These are phyloP conservation scores for Stygiomarasmius scandens DNA, from an alignment of 1,284 basidiomycete genomes.

Conservation along the genomic window DNA sequence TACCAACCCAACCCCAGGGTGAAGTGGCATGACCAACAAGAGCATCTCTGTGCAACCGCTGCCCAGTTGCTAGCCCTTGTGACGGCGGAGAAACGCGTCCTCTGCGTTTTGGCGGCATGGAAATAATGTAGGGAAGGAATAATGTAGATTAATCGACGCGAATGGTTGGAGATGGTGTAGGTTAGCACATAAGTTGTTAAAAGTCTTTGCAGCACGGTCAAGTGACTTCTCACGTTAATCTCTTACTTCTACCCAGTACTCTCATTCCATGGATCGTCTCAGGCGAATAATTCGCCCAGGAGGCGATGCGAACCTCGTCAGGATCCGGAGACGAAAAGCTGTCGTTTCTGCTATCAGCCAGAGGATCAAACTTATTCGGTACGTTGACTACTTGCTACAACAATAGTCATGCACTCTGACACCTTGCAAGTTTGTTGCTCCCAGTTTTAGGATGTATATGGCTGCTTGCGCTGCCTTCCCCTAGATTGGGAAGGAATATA, in stretches of 20 bases:
- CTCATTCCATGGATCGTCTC: constrained; percentile 6
- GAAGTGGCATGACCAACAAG: constrained; percentile 48
- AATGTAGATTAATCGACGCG: constrained; percentile 9
- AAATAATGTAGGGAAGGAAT: constrained; percentile 12
- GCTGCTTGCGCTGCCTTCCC: constrained; percentile 72
- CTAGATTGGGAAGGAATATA: constrained; percentile 64
- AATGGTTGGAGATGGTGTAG: neutral
- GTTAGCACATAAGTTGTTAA: too few relatives aligned
- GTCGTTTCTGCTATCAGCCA: constrained; percentile 32
- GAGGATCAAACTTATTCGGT: constrained; percentile 37
- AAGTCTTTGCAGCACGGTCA: constrained; percentile 9
- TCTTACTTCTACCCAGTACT: neutral
- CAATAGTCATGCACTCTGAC: constrained; percentile 6
- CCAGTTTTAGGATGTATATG: constrained; percentile 71
- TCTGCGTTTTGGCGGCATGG: constrained; percentile 65
- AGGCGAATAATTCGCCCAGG: constrained; percentile 1
- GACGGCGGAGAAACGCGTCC: constrained; percentile 50
- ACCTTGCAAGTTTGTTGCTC: constrained; percentile 49
- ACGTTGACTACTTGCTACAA: constrained; percentile 12
- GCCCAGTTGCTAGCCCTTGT: constrained; percentile 58
- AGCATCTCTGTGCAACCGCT: constrained; percentile 60
- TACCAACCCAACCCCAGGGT: constrained; percentile 79
- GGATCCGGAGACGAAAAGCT: constrained; percentile 43
- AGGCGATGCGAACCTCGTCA: constrained; percentile 33
- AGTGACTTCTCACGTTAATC: constrained; percentile 10